Evolutionary conservation across 2,329 filamentous ascomycete species (phyloP), one percentile per base, ranked within the genome.

Genomic region (Paecilomyces dactylethromorphus): DNA sequence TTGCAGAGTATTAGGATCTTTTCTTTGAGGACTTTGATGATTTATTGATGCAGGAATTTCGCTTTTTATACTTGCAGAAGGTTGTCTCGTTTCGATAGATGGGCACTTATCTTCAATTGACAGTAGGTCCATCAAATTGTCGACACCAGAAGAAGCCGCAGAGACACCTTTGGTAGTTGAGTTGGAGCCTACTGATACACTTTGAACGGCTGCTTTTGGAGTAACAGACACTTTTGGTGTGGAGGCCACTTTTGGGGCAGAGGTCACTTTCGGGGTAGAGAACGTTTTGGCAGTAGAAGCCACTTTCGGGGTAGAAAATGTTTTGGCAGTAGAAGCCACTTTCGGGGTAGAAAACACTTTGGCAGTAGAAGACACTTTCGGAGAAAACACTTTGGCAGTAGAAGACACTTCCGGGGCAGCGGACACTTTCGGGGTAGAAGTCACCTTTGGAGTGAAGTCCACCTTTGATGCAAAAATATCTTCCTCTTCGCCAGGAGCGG

Each of bases 51-150:
- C 52, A 66, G 62, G 55, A 33, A 24, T 32, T 39, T 32, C 50
- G 53, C 32, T 8, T 39, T 57, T 24, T 11, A 35, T 24, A 55
- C 10, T 22, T 53, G 53, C 59, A 26, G 54, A 51, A 3, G 56
- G 7, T 12, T 54, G 24, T 21, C 50, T 54, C 55, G 13, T 55
- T 56, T 39, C 49, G 39, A 26, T 24, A 39, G 22, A 31, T 52
- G 66, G 62, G 15, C 60, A 56, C 6, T 63, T 61, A 53, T 72
- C 66, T 24, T 67, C 56, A 13, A 72, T 60, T 26, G 71, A 70
- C 12, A 74, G 59, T 10, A 66, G 67, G 31, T 70, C 69, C 31
- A 72, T 51, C 53, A 71, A 56, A 53, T 69, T 66, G 21, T 70
- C n/a, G n/a, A 63, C 39, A 12, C 58, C 53, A 26, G 62, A 56